phyloP scores from a whole-genome alignment of 352 stramenopile species.

The Globisporangium canariense region DNA sequence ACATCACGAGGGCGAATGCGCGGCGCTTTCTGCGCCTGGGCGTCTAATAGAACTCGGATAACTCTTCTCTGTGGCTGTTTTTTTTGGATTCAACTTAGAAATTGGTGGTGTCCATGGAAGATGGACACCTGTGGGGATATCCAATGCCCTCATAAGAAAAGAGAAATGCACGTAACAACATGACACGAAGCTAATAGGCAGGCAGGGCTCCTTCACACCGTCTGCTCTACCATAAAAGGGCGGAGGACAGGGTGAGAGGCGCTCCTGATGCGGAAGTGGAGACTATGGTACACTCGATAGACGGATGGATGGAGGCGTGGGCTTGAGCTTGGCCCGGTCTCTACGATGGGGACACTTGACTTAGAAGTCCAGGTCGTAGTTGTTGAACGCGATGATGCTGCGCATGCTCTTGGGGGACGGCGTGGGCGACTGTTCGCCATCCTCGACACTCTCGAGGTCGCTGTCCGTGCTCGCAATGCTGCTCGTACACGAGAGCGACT shows the following conservation, averaged over 20 bases:
- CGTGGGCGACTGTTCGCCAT: constrained; percentile 15
- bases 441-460: constrained; percentile 55
- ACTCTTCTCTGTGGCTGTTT: background rate
- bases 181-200: background rate
- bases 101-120: background rate
- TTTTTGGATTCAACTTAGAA: background rate
- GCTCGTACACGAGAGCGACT: constrained; percentile 38
- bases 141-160: background rate
- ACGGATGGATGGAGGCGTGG: background rate
- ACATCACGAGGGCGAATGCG: constrained; percentile 59
- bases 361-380: constrained; percentile 36
- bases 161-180: background rate
- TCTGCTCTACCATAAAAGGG: background rate
- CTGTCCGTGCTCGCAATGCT: constrained; percentile 68
- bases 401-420: constrained; percentile 15
- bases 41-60: background rate
- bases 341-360: background rate
- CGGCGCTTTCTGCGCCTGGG: constrained; percentile 61
- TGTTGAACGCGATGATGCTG: constrained; percentile 80
- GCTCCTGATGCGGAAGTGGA: background rate
- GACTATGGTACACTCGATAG: constrained; percentile 11
- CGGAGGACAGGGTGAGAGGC: background rate
- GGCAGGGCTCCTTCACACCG: background rate
- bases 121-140: background rate
- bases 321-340: too few species aligned